phyloP scores from a whole-genome alignment of 78 protist genomes.

The Mastigamoeba balamuthi region DNA sequence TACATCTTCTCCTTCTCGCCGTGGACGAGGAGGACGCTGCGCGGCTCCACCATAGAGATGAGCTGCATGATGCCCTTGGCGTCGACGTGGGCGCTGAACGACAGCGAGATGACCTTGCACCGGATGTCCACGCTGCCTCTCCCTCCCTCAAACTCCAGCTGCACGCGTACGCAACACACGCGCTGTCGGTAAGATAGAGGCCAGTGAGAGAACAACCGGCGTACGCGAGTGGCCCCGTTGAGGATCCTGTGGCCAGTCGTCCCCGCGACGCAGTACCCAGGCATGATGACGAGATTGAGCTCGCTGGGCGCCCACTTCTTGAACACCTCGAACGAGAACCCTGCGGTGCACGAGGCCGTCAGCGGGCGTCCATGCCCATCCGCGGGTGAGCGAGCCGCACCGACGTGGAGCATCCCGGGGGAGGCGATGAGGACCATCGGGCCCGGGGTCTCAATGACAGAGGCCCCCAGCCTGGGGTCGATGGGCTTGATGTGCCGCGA shows the following conservation, averaged over 20 bases:
- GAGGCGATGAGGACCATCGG: slow-evolving; percentile 91
- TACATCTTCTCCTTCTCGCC: slow-evolving; percentile 87
- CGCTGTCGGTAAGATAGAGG: not conserved
- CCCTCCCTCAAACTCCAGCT: too few relatives aligned
- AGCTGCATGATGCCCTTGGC: slow-evolving; percentile 85
- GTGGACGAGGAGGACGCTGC: slow-evolving; percentile 85
- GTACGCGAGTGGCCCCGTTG: not conserved
- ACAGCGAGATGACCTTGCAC: slow-evolving; percentile 44
- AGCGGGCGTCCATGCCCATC: too few relatives aligned
- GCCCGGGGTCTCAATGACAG: too few relatives aligned
- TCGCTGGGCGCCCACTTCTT: slow-evolving; percentile 70
- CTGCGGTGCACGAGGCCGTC: not conserved
- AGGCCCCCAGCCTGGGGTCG: slow-evolving; percentile 13
- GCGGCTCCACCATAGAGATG: slow-evolving; percentile 68
- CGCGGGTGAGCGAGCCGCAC: slow-evolving; percentile 49
- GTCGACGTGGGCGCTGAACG: slow-evolving; percentile 95
- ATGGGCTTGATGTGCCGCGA: slow-evolving; percentile 65
- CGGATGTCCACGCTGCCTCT: slow-evolving; percentile 35
- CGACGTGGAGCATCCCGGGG: slow-evolving; percentile 96
- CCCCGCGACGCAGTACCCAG: slow-evolving; percentile 93
- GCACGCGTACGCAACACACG: not conserved
- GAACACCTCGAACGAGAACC: slow-evolving; percentile 49
- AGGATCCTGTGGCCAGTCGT: slow-evolving; percentile 78
- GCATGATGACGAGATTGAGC: slow-evolving; percentile 82
- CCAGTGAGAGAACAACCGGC: too few relatives aligned